Evolutionary conservation across 1,284 basidiomycete species (phyloP), one percentile per base, ranked within the genome.

Genomic region (Ceratobasidium sp.): DNA sequence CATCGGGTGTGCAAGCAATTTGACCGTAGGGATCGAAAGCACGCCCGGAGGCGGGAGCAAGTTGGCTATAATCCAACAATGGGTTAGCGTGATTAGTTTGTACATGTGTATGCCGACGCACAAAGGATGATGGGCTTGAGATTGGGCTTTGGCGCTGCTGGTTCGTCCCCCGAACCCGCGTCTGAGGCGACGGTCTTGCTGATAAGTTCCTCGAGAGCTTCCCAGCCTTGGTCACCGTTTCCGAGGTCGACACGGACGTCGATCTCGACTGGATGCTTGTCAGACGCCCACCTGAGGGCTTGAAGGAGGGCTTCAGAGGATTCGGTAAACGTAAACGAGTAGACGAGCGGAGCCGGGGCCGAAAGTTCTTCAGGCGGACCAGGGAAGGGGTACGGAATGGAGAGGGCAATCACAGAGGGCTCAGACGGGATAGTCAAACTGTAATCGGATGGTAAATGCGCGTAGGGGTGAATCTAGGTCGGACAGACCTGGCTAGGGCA

Each of bases 11-110:
- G 86, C 87, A 80, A 92, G 87, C 75, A 93, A 81, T 75, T 91
- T 88, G 31, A 92, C 89, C 64, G 90, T 87, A 0, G 90, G 87
- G 29, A 90, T 79, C 50, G 85, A 80, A 50, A 90, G 80, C 73
- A 88, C 87, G 73, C 93, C 85, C 0, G 92, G 90, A n/a, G 93
- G 93, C 25, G 92, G 93, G 1, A 95, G 84, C 34, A 94, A 80
- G 75, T 93, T 93, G 68, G 91, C 93, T 95, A 75, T 42, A 42
- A 29, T n/a, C n/a, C n/a, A 43, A 42, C 45, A 70, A 60, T 54
- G 27, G 52, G n/a, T 69, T 40, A n/a, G n/a, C n/a, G n/a, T n/a
- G 70, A 40, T 42, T 64, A 52, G 69, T 73, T 52, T 71, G 34
- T 71, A 25, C 62, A 49, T 31, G 55, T 74, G 72, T 70, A n/a